Evolutionary conservation across 2,329 filamentous ascomycete species (phyloP).

Genomic region (Verticillium nubilum): DNA sequence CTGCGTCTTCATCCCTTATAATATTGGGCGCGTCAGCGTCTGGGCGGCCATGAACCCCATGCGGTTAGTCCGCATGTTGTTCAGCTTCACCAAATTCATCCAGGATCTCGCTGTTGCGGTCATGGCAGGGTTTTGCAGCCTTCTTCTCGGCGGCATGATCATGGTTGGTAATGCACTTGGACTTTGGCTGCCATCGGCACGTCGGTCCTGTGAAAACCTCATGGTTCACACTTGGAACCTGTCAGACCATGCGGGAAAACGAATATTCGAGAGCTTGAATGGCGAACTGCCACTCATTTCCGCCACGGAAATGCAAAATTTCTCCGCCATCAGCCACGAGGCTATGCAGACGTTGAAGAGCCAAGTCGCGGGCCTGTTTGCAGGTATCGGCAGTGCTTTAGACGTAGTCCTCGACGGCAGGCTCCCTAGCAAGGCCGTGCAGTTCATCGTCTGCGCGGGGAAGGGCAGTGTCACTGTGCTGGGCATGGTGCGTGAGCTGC

Average conservation of each 20-base stretch:
- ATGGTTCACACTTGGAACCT: constrained; percentile 31
- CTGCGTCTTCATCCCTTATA: constrained; percentile 87
- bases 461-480: constrained; percentile 15
- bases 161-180: constrained; percentile 11
- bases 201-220: constrained; percentile 1
- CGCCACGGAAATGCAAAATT: constrained; percentile 63
- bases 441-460: constrained; percentile 13
- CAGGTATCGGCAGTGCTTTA: constrained; percentile 29
- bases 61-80: constrained; percentile 66
- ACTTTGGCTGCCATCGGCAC: constrained; percentile 4
- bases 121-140: constrained; percentile 29
- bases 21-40: constrained; percentile 79
- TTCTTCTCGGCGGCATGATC: constrained; percentile 5
- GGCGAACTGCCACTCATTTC: constrained; percentile 46
- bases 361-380: constrained; percentile 37
- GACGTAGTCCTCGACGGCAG: constrained; percentile 41
- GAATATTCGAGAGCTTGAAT: constrained; percentile 44
- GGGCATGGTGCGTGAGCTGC: constrained; percentile 23
- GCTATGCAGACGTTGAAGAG: constrained; percentile 58
- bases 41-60: constrained; percentile 76
- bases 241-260: constrained; percentile 34
- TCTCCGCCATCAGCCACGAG: constrained; percentile 70
- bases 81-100: constrained; percentile 69
- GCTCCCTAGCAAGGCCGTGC: constrained; percentile 25
- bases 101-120: constrained; percentile 69